phyloP scores from a whole-genome alignment of 2,329 filamentous ascomycete species.

The Fusarium transvaalense region DNA sequence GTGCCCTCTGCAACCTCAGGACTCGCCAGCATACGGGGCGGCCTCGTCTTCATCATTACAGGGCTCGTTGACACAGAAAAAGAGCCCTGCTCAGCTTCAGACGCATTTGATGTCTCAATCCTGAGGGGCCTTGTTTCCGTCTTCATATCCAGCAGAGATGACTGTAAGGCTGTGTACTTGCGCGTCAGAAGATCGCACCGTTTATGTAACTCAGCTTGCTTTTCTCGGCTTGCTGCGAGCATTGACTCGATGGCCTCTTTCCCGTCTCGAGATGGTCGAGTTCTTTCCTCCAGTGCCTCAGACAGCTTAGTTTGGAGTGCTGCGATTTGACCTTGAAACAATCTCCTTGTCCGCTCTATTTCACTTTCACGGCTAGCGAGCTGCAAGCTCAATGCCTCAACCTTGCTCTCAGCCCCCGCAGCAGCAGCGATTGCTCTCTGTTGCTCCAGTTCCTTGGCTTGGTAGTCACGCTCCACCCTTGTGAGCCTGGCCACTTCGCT shows the following conservation, averaged over 20 bases:
- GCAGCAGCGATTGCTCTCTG: constrained; percentile 69
- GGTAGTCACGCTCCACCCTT: constrained; percentile 71
- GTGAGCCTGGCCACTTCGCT: constrained; percentile 70
- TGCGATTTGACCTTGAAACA: constrained; percentile 64
- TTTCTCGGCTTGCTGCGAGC: constrained; percentile 65
- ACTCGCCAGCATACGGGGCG: constrained; percentile 60
- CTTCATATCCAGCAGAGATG: constrained; percentile 62
- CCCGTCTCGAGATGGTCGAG: constrained; percentile 46
- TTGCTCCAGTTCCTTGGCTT: constrained; percentile 72
- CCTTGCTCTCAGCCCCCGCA: constrained; percentile 68
- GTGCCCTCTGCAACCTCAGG: constrained; percentile 58
- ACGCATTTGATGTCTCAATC: constrained; percentile 40
- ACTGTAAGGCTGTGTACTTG: constrained; percentile 66
- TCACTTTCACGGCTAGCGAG: constrained; percentile 66
- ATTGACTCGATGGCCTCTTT: constrained; percentile 59
- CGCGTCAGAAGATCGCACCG: constrained; percentile 63
- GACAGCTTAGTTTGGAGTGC: constrained; percentile 61
- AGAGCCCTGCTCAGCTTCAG: constrained; percentile 52
- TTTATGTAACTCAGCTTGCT: constrained; percentile 66
- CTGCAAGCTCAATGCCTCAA: constrained; percentile 70
- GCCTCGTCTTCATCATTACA: constrained; percentile 53
- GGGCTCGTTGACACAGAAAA: constrained; percentile 56
- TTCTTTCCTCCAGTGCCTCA: constrained; percentile 52
- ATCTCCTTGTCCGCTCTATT: constrained; percentile 56
- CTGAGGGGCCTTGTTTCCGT: constrained; percentile 48